Evolutionary conservation across 2,329 filamentous ascomycete species (phyloP), one percentile per base, ranked within the genome.

Genomic region (Diplodia corticola): DNA sequence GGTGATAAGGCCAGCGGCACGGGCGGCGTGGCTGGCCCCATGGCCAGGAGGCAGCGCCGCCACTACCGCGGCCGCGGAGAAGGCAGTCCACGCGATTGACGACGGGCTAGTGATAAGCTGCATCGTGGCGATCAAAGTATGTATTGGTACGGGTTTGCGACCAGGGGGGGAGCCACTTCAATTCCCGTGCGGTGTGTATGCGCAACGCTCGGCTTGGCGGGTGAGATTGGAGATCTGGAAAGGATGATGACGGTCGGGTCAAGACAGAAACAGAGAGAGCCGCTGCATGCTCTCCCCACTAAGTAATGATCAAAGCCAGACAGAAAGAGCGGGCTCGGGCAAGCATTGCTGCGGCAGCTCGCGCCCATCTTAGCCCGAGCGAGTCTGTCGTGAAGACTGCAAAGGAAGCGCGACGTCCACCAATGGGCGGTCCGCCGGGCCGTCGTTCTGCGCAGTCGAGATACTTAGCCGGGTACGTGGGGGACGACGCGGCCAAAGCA

Each of bases 391-490:
- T 9, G 9, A 44, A n/a, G 10, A n/a, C 33, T 44, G 13, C 13
- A 17, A 40, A n/a, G n/a, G 35, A 17, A 4, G 17, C 40, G 17
- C 40, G 17, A 10, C 6, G 40, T 61, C 57, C 57, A 61, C 57
- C 57, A 61, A 61, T 61, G 55, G 22, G 40, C 17, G 9, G 1
- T 44, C 20, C 40, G 40, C 17, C 5, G 17, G 13, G 40, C 5
- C n/a, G 10, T 20, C 20, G 37, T n/a, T 44, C n/a, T 17, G 37
- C 15, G 37, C 37, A 15, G 40, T n/a, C 20, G 40, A 20, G 20
- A n/a, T n/a, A n/a, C n/a, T n/a, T 44, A 44, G 40, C 40, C 51
- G 28, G 51, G 51, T 54, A 35, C 30, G 51, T 54, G 51, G 51
- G 13, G 40, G n/a, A n/a, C n/a, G n/a, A 44, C 40, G 28, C 26